Evolutionary conservation across 1,139 yeast genomes (phyloP), one percentile per base, ranked within the genome.

Genomic region (Pneumocystis canis): DNA sequence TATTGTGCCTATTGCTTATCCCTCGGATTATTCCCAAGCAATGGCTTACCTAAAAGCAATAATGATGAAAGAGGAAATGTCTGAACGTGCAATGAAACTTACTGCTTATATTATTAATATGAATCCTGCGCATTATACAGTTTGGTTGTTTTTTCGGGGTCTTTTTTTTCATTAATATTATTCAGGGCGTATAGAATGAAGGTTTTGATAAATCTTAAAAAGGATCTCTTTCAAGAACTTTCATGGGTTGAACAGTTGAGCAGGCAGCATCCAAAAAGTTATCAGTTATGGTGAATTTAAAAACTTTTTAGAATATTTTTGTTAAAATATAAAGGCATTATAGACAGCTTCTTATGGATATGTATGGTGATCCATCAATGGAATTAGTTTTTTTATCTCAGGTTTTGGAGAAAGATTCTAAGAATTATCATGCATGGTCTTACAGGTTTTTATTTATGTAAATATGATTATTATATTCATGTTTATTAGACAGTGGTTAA

Each of bases 371-470:
- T 63, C 64, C 37, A 64, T 63, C 39, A 61, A 65, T 20, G 61
- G 65, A 37, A 33, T 63, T 28, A 59, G 63, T 28, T 61, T 66
- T 33, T 60, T 61, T 58, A 58, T 35, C 53, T 58, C 60, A 33
- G 31, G 33, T 25, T 28, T 74, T 92, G 11, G 82, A 80, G 30
- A 85, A 83, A 59, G 99, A 92, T 71, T 74, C 84, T 16, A 92
- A 92, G 72, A 92, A 92, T 75, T 95, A 92, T 72, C 99, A 92
- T 71, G 96, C 90, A 5, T 92, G 98, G 98, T 82, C 96, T 0
- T 89, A 89, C 70, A 75, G 90, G 59, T 57, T 39, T 56, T 37
- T 25, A 25, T 47, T 16, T 47, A 63, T 85, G 85, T 69, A 89
- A 97, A 96, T 74, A 85, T 28, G 84, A 86, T 25, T 77, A 78